Percentiles rank a stretch among this genome's conserved stretches.
phyloP scores from a whole-genome alignment of 768 basidiomycete genomes.

The Pleurotus ostreatus region DNA sequence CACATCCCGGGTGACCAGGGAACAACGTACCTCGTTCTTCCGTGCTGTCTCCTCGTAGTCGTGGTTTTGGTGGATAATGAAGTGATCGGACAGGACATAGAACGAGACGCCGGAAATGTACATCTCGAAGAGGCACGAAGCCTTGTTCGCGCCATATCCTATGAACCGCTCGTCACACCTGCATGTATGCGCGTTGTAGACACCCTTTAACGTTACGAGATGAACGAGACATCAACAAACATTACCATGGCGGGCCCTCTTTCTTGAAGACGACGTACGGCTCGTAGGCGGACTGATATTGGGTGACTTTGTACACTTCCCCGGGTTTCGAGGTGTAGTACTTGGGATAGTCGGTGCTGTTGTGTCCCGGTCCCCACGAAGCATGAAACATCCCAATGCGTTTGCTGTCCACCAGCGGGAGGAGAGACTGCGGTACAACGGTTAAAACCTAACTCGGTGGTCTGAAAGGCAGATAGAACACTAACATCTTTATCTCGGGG shows the following conservation, averaged over 20 bases:
- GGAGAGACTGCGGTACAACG: constrained; percentile 38
- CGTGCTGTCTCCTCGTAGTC: constrained; percentile 73
- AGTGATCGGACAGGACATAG: constrained; percentile 84
- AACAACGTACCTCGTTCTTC: constrained; percentile 53
- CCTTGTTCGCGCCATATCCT: constrained; percentile 91
- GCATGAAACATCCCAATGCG: constrained; percentile 76
- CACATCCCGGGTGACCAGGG: not conserved
- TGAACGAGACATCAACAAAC: no score
- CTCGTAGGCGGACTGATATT: constrained; percentile 83
- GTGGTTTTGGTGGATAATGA: constrained; percentile 86
- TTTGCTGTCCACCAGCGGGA: constrained; percentile 50
- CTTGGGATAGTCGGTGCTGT: constrained; percentile 70
- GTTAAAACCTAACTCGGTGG: not conserved
- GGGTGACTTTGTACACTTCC: constrained; percentile 69
- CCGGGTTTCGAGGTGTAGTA: constrained; percentile 61
- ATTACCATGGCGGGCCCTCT: constrained; percentile 70
- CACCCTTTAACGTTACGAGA: no score
- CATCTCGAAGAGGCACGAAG: constrained; percentile 89
- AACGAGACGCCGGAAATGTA: constrained; percentile 82
- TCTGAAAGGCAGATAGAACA: not conserved
- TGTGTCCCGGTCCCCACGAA: constrained; percentile 75
- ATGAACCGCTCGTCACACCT: constrained; percentile 93
- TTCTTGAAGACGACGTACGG: constrained; percentile 84
- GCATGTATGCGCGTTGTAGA: constrained; percentile 6
- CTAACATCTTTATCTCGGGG: constrained; percentile 56